phyloP scores from a whole-genome alignment of 1,284 basidiomycete genomes.

The Leccinum angustisporum region DNA sequence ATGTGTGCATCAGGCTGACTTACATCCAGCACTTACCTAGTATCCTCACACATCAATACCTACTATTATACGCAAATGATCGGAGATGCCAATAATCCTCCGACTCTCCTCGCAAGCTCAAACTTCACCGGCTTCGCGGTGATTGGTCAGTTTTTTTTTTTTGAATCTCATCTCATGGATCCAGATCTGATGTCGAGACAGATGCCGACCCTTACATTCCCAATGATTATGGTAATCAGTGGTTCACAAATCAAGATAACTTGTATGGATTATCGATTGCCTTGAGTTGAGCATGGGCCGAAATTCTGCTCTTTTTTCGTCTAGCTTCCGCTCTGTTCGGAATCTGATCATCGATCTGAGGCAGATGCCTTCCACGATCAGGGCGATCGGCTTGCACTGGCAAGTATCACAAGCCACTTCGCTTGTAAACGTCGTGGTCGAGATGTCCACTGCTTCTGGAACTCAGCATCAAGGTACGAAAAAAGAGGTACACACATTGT shows the following conservation, averaged over 20 bases:
- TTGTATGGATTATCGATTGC: constrained; percentile 32
- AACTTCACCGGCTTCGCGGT: constrained; percentile 52
- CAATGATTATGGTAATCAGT: constrained; percentile 37
- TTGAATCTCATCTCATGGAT: not conserved
- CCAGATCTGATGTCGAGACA: constrained; percentile 19
- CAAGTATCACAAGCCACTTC: constrained; percentile 79
- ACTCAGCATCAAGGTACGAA: constrained; percentile 46
- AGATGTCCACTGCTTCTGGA: constrained; percentile 45
- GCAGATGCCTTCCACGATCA: constrained; percentile 47
- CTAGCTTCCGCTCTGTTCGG: constrained; percentile 44
- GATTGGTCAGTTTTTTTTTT: constrained; percentile 40
- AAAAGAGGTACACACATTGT: not conserved
- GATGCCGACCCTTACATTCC: constrained; percentile 49
- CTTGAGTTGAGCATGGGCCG: not conserved
- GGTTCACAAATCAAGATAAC: constrained; percentile 53
- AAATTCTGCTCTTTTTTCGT: not conserved
- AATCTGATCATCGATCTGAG: constrained; percentile 50
- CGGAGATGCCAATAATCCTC: constrained; percentile 47
- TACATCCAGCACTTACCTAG: constrained; percentile 40
- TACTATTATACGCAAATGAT: constrained; percentile 55
- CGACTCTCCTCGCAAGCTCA: constrained; percentile 46
- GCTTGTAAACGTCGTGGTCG: constrained; percentile 53
- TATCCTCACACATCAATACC: constrained; percentile 48
- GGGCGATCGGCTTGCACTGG: constrained; percentile 71
- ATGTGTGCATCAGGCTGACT: constrained; percentile 2